These are phyloP conservation scores for Phalaenopsis equestris DNA, from an alignment of 106 monocot genomes.

Conservation along the genomic window DNA sequence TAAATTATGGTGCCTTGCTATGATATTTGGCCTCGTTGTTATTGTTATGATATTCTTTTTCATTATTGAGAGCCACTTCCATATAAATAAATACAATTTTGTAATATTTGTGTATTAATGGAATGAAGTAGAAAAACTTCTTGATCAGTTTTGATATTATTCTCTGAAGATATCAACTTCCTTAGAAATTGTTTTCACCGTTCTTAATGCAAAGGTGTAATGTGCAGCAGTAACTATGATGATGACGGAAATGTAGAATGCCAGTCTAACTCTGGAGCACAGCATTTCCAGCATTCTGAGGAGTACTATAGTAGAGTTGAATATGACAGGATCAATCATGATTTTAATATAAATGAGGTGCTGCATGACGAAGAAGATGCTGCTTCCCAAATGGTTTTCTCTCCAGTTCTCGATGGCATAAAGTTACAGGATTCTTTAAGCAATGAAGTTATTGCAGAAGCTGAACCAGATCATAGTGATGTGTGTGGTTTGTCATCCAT, in stretches of 20 bases:
- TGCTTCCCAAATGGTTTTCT: constrained; percentile 21
- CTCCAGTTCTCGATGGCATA: constrained; percentile 15
- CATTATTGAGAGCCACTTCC: too few relatives aligned
- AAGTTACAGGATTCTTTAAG: constrained; percentile 27
- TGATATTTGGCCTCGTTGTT: too few relatives aligned
- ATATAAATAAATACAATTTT: too few relatives aligned
- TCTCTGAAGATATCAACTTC: background rate
- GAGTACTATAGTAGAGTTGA: constrained; percentile 43
- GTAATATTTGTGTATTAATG: too few relatives aligned
- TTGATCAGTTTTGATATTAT: background rate
- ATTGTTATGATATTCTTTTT: too few relatives aligned
- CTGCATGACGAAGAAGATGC: constrained; percentile 23
- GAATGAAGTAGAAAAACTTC: background rate
- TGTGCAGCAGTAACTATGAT: constrained; percentile 29
- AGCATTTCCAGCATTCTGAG: constrained; percentile 25
- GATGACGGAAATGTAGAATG: constrained; percentile 37
- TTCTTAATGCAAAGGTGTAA: background rate
- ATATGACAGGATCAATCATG: constrained; percentile 32
- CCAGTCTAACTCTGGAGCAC: constrained; percentile 35
- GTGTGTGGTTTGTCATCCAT: constrained; percentile 42
- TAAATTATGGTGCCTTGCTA: too few relatives aligned
- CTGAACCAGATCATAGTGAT: constrained; percentile 27
- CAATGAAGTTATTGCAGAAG: constrained; percentile 31
- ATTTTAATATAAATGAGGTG: constrained; percentile 13
- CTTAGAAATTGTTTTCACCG: background rate